Base-by-base conservation (phyloP, 1,139 yeast genomes). In the Yamadazyma songkhlaensis region DNA sequence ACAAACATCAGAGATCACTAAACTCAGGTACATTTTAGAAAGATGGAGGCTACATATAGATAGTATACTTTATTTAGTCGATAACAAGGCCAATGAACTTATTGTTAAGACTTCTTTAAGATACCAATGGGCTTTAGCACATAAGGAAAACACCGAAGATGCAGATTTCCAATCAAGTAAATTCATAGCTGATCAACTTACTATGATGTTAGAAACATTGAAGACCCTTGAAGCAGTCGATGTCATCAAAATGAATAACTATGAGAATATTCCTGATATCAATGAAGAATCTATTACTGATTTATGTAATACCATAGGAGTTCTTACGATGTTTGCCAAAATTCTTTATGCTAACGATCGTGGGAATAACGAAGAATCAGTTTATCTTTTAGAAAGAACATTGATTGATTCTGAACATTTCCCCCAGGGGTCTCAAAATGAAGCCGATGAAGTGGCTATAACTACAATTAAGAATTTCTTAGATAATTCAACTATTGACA, bases 281-380 rank as follows among this genome's bases (percentile, higher is more conserved):
- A 79, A 75, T 29, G 38, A 60, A 3, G 63, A 67, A 1, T 70
- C 77, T 9, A 70, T 87, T 4, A 70, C 69, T 30, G 67, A 78
- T 2, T 90, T 87, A 48, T 63, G 81, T 12, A 81, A 88, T 1
- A 83, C 84, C 28, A 64, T 82, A 10, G 74, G 79, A 13, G 86
- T 88, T 0, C 72, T 85, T 32, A 67, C 84, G 0, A 74, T 82
- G 21, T 86, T 88, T 54, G 74, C 87, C 10, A 70, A 68, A 32
- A 73, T 82, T 3, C 67, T 84, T 36, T 58, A 71, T 46, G 51
- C 73, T 23, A 60, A 67, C 40, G 58, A 60, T 2, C 57, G 54
- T 6, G 60, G 59, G 10, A 58, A 62, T 26, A 67, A 60, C n/a
- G 55, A 57, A 5, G 81, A 77, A 35, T 76, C 79, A 3, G 71